Percentiles rank a stretch among this genome's conserved stretches.
Conservation (phyloP, 2,329 filamentous ascomycete genomes). For the Neonectria coccinea region DNA sequence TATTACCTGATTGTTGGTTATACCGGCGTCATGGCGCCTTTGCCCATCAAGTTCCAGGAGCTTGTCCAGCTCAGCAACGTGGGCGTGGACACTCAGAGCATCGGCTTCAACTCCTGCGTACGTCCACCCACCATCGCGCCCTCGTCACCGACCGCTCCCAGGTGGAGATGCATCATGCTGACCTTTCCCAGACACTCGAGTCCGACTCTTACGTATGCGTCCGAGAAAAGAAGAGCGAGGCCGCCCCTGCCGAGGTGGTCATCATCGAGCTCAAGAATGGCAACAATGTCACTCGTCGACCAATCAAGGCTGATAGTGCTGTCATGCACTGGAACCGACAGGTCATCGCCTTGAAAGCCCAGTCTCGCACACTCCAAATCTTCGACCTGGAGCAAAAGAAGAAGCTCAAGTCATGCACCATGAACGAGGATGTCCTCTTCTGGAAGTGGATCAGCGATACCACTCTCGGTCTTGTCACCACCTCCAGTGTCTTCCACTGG, state of each 20-base stretch:
- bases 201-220: constrained; percentile 97
- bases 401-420: constrained; percentile 96
- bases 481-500: constrained; percentile 95
- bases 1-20: constrained; percentile 45
- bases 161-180: constrained; percentile 28
- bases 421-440: constrained; percentile 97
- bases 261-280: constrained; percentile 98
- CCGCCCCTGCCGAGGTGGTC: constrained; percentile 90
- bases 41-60: constrained; percentile 95
- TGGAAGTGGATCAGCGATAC: constrained; percentile 99
- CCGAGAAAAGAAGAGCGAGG: constrained; percentile 90
- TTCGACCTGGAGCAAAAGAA: constrained; percentile 94
- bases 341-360: constrained; percentile 96
- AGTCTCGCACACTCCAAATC: constrained; percentile 94
- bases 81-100: constrained; percentile 63
- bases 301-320: constrained; percentile 99
- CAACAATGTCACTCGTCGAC: constrained; percentile 93
- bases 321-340: constrained; percentile 99
- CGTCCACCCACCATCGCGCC: constrained; percentile 50
- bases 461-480: constrained; percentile 89
- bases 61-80: constrained; percentile 75
- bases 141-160: constrained; percentile 19
- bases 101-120: constrained; percentile 86
- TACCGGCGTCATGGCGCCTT: constrained; percentile 68
- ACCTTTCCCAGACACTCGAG: constrained; percentile 82